Percentiles rank a stretch among this genome's conserved stretches.
Evolutionary conservation across 106 monocot genomes (phyloP).

Genomic region (Amphibolis antarctica): DNA sequence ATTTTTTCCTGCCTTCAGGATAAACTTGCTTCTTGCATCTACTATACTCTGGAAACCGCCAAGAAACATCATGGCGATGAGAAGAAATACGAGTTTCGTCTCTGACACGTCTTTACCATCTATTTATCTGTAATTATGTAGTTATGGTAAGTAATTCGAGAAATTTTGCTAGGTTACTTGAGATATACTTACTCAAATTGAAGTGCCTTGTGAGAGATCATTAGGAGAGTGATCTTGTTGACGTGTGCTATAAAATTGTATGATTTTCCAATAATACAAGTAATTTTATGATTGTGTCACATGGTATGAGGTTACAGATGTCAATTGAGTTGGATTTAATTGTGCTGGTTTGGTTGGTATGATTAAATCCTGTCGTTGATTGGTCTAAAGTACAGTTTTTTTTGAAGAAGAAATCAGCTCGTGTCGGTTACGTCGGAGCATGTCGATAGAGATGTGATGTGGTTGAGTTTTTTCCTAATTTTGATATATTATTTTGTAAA

Average conservation of each 20-base stretch:
- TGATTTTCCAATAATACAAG: not conserved
- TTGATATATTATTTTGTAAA: too few species aligned
- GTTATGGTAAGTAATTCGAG: not conserved
- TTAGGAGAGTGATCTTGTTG: not conserved
- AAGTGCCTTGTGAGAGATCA: not conserved
- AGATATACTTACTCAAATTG: not conserved
- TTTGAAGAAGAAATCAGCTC: too few species aligned
- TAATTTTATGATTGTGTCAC: too few species aligned
- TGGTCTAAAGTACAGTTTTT: too few species aligned
- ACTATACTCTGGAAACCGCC: not conserved
- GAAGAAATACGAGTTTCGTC: not conserved
- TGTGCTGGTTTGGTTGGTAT: too few species aligned
- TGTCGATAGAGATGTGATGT: too few species aligned
- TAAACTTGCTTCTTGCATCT: not conserved
- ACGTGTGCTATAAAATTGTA: not conserved
- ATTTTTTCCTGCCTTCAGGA: not conserved
- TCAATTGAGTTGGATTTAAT: too few species aligned
- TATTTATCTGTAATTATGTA: slow-evolving; percentile 1
- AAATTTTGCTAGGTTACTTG: not conserved
- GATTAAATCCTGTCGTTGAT: too few species aligned
- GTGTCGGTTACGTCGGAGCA: too few species aligned
- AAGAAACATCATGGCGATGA: not conserved
- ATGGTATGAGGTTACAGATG: too few species aligned
- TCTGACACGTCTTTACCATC: not conserved
- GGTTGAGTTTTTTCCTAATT: too few species aligned